Percentiles rank a stretch among this genome's conserved stretches.
phyloP scores from a whole-genome alignment of 108 stramenopile species.

The Nitzschia sp. region DNA sequence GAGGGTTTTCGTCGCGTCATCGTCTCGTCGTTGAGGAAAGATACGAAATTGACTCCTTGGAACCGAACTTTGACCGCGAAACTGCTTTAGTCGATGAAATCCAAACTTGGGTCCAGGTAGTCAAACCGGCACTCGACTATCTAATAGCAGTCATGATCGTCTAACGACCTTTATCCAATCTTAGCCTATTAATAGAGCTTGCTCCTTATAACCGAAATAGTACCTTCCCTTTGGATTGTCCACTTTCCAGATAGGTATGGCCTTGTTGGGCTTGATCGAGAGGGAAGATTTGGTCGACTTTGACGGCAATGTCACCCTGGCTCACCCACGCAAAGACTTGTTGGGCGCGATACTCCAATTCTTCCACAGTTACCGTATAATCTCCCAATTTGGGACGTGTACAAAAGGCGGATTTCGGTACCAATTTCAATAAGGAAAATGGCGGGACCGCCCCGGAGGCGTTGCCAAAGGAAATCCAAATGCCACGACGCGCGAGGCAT shows the following conservation, averaged over 20 bases:
- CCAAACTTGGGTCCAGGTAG: no score
- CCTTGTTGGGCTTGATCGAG: constrained; percentile 63
- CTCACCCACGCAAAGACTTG: constrained; percentile 73
- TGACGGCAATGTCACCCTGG: constrained; percentile 67
- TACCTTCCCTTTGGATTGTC: constrained; percentile 25
- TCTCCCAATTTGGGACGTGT: constrained; percentile 82
- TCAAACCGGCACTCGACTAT: no score
- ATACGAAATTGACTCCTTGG: no score
- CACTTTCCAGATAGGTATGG: constrained; percentile 23
- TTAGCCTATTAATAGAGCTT: no score
- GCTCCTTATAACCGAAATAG: constrained; percentile 3
- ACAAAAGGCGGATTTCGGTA: constrained; percentile 70
- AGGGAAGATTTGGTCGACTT: constrained; percentile 61
- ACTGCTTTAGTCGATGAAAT: no score
- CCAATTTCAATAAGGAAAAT: constrained; percentile 67
- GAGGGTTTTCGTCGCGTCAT: no score
- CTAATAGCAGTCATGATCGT: no score
- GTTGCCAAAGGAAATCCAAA: constrained; percentile 87
- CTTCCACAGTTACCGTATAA: constrained; percentile 65
- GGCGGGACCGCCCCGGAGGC: constrained; percentile 84
- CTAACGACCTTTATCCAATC: no score
- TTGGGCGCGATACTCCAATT: constrained; percentile 55
- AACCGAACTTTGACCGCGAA: no score
- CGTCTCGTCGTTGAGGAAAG: no score
- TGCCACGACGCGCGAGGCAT: constrained; percentile 71